Evolutionary conservation across 805 yeast genomes (phyloP).

Genomic region (Suhomyces sp.): DNA sequence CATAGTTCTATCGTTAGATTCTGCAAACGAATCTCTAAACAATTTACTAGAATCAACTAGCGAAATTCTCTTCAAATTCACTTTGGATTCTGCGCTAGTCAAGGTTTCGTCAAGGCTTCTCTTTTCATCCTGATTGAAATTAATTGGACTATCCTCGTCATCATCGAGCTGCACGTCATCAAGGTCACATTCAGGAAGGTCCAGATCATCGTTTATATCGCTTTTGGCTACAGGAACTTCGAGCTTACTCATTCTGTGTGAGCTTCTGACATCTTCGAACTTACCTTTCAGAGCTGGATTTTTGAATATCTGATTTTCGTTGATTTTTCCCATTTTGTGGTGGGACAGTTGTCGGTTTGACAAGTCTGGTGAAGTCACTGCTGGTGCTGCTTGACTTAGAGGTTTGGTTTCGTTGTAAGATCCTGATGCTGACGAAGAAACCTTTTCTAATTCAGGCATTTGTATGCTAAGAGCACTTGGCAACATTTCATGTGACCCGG

Average conservation of each 20-base stretch:
- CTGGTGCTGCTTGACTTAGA: background rate
- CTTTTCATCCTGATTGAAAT: slow-evolving; percentile 5
- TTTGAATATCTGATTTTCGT: slow-evolving; percentile 1
- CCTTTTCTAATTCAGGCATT: background rate
- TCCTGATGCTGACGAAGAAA: background rate
- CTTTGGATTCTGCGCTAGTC: slow-evolving; percentile 2
- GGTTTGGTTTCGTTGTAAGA: background rate
- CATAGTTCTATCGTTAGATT: slow-evolving; percentile 3
- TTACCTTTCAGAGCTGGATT: slow-evolving; percentile 1
- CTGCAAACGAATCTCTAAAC: slow-evolving; percentile 5
- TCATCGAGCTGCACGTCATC: slow-evolving; percentile 12
- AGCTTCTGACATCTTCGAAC: background rate
- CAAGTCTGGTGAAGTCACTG: background rate
- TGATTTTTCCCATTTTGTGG: background rate
- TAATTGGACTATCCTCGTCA: background rate
- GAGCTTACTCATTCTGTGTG: background rate
- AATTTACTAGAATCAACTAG: slow-evolving; percentile 4
- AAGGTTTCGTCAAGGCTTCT: slow-evolving; percentile 8
- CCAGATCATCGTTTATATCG: slow-evolving; percentile 1
- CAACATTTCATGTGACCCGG: background rate
- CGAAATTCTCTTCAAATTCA: slow-evolving; percentile 6
- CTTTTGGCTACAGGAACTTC: background rate
- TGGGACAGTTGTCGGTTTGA: background rate
- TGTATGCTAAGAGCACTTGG: background rate
- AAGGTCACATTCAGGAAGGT: slow-evolving; percentile 8